These are phyloP conservation scores for Pelargonium australe DNA, from an alignment of 441 rosid genomes.

Conservation along the genomic window DNA sequence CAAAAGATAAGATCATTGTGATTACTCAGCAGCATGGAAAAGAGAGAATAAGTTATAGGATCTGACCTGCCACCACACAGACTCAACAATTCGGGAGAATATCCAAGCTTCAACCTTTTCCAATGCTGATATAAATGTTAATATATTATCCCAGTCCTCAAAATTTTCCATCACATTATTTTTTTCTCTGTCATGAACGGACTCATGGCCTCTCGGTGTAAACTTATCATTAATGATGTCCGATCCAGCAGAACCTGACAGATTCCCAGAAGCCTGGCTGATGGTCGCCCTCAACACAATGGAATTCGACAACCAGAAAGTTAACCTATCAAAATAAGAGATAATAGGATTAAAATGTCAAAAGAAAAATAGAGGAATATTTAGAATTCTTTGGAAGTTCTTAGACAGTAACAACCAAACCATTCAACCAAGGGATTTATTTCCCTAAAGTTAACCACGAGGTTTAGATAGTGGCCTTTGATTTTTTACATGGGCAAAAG, in stretches of 20 bases:
- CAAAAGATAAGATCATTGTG: background rate
- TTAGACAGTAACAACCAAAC: conserved; percentile 3
- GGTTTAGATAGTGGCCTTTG: background rate
- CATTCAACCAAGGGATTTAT: background rate
- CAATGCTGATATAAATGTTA: conserved; percentile 50
- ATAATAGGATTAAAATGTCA: conserved; percentile 11
- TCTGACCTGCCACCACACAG: conserved; percentile 98
- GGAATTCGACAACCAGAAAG: conserved; percentile 90
- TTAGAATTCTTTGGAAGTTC: conserved; percentile 4
- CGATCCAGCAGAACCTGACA: conserved; percentile 26
- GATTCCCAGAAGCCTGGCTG: conserved; percentile 38
- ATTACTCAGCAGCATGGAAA: background rate
- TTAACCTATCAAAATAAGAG: conserved; percentile 44
- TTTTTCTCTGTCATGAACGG: conserved; percentile 30
- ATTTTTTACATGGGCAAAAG: background rate
- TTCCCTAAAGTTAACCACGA: background rate
- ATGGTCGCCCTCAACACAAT: conserved; percentile 66
- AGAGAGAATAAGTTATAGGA: background rate
- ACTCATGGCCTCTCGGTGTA: conserved; percentile 48
- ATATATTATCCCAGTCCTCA: conserved; percentile 56
- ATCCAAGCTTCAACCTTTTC: conserved; percentile 93
- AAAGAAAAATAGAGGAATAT: background rate
- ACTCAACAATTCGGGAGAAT: conserved; percentile 79
- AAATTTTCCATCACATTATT: conserved; percentile 19
- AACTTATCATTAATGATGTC: background rate